phyloP scores from a whole-genome alignment of 495 filamentous ascomycete genomes.

The Cercophora sp. region DNA sequence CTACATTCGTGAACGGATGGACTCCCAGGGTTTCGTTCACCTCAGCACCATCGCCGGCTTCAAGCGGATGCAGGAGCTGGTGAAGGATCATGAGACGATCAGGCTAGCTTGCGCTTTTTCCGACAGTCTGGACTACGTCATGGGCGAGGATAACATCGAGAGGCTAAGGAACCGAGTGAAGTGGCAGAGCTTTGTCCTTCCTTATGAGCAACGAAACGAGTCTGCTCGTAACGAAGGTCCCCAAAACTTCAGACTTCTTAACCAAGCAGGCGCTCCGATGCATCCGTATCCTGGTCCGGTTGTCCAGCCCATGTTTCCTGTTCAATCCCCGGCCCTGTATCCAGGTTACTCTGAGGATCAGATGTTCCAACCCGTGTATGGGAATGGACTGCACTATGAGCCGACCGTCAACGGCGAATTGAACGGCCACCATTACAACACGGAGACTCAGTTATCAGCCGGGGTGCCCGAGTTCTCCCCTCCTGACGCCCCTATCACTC shows the following conservation, averaged over 20 bases:
- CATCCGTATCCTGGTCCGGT: slow-evolving; percentile 11
- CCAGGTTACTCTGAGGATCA: slow-evolving; percentile 21
- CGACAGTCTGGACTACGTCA: slow-evolving; percentile 62
- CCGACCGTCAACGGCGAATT: slow-evolving; percentile 39
- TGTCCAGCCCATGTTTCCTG: slow-evolving; percentile 13
- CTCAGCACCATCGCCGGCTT: slow-evolving; percentile 74
- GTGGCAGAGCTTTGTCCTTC: slow-evolving; percentile 79
- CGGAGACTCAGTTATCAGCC: slow-evolving; percentile 63
- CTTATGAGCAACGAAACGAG: slow-evolving; percentile 46
- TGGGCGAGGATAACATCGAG: slow-evolving; percentile 70
- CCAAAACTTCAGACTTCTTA: slow-evolving; percentile 10
- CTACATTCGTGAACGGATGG: slow-evolving; percentile 87
- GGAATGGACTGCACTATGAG: slow-evolving; percentile 32
- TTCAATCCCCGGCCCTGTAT: slow-evolving; percentile 9
- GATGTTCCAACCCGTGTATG: slow-evolving; percentile 24
- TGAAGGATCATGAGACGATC: slow-evolving; percentile 63
- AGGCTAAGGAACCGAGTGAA: slow-evolving; percentile 70
- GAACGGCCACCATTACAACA: slow-evolving; percentile 38
- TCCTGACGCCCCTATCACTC: slow-evolving; percentile 40
- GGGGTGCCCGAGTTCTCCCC: slow-evolving; percentile 75
- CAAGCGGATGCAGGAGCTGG: slow-evolving; percentile 74
- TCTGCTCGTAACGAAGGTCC: slow-evolving; percentile 42
- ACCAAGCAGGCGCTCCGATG: slow-evolving; percentile 12
- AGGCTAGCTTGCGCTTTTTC: slow-evolving; percentile 70
- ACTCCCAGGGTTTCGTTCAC: slow-evolving; percentile 86